A percentile compares a stretch with the other conserved stretches of the same genome.
phyloP scores from a whole-genome alignment of 2,329 filamentous ascomycete species.

The Alternaria atra region DNA sequence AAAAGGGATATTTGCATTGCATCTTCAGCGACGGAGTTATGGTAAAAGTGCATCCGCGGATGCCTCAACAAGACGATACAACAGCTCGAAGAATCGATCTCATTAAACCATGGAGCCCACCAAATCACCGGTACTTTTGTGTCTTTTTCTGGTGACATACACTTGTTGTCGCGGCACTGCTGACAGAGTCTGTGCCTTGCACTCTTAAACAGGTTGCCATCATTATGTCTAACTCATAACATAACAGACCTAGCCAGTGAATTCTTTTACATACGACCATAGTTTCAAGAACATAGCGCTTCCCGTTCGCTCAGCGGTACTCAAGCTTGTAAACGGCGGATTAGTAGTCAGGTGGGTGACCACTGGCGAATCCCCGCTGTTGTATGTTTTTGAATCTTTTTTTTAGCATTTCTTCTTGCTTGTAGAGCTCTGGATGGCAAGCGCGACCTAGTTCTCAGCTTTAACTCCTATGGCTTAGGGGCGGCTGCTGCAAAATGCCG shows the following conservation, averaged over 20 bases:
- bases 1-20: slow-evolving; percentile 11
- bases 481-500: too few relatives aligned
- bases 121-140: not conserved
- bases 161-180: not conserved
- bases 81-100: slow-evolving; percentile 3
- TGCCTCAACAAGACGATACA: not conserved
- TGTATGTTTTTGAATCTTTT: not conserved
- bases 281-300: not conserved
- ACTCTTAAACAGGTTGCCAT: not conserved
- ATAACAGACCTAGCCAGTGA: not conserved
- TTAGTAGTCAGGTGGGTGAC: not conserved
- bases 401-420: not conserved
- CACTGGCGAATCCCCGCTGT: not conserved
- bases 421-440: not conserved
- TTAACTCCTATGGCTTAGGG: too few relatives aligned
- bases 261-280: not conserved
- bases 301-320: slow-evolving; percentile 1
- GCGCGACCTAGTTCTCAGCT: not conserved
- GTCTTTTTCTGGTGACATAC: not conserved
- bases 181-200: not conserved
- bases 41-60: slow-evolving; percentile 18
- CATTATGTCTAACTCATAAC: not conserved
- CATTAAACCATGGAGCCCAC: not conserved
- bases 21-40: slow-evolving; percentile 41
- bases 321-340: not conserved